A percentile compares a stretch with the other conserved stretches of the same genome.
Evolutionary conservation across 2,329 filamentous ascomycete genomes (phyloP).

Genomic region (Cladosporium sp.): DNA sequence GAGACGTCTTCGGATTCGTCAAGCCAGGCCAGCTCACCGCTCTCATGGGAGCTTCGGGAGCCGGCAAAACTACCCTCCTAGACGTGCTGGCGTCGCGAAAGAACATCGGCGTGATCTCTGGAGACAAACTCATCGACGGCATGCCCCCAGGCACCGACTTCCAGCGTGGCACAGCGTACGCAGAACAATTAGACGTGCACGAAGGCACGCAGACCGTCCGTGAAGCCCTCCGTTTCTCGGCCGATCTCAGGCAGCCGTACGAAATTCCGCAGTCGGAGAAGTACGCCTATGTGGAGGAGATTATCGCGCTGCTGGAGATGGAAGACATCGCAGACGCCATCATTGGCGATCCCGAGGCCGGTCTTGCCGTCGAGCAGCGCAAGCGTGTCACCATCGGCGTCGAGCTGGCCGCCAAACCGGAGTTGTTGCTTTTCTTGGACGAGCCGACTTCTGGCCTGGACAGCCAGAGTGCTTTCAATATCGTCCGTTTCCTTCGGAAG

Average conservation of each 20-base stretch:
- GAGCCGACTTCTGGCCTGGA: constrained; percentile 73
- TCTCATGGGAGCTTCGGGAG: constrained; percentile 53
- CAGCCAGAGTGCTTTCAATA: constrained; percentile 67
- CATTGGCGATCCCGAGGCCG: constrained; percentile 54
- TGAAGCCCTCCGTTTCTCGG: constrained; percentile 61
- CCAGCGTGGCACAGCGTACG: constrained; percentile 58
- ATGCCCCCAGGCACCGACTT: constrained; percentile 48
- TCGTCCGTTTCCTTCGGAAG: constrained; percentile 71
- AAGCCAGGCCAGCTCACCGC: constrained; percentile 45
- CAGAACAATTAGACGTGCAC: constrained; percentile 61
- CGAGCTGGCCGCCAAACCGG: constrained; percentile 58
- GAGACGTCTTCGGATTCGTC: constrained; percentile 44
- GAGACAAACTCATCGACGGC: constrained; percentile 59
- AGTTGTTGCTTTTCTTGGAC: constrained; percentile 70
- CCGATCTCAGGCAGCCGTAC: constrained; percentile 56
- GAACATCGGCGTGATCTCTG: constrained; percentile 58
- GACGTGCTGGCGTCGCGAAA: constrained; percentile 65
- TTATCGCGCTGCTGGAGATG: constrained; percentile 59
- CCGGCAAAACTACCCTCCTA: constrained; percentile 78
- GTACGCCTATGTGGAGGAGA: constrained; percentile 59
- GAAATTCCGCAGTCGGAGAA: constrained; percentile 55
- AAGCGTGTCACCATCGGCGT: constrained; percentile 61
- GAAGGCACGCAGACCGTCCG: constrained; percentile 57
- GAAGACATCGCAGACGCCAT: constrained; percentile 61
- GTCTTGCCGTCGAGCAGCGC: constrained; percentile 60